Evolutionary conservation across 306 rosid species (phyloP).

Genomic region (Oemleria cerasiformis): DNA sequence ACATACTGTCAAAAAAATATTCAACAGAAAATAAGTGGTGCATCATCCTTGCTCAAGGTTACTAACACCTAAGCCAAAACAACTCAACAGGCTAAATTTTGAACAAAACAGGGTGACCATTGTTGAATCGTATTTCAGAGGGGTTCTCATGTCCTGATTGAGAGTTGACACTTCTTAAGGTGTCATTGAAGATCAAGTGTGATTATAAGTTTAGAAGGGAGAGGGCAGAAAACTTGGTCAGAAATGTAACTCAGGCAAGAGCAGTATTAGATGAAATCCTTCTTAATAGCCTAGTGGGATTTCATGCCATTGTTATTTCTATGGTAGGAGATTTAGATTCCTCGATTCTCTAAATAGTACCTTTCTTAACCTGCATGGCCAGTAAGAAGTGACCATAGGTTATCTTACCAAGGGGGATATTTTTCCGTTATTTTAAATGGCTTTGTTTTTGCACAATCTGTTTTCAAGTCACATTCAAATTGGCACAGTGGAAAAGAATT

Average conservation of each 20-base stretch:
- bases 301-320: not conserved
- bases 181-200: not conserved
- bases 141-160: not conserved
- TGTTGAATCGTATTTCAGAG: not conserved
- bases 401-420: not conserved
- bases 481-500: not conserved
- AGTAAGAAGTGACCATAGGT: not conserved
- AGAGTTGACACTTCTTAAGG: not conserved
- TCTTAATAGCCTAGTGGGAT: not conserved
- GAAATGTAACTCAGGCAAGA: not conserved
- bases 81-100: not conserved
- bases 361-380: not conserved
- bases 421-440: not conserved
- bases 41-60: not conserved
- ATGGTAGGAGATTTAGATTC: not conserved
- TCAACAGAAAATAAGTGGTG: not conserved
- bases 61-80: not conserved
- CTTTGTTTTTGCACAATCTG: not conserved
- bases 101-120: not conserved
- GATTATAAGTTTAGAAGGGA: not conserved
- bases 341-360: not conserved
- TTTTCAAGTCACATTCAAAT: not conserved
- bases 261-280: not conserved
- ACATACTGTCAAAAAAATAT: not conserved
- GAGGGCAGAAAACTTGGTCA: not conserved